Conservation (phyloP, 495 filamentous ascomycete species). For the Aspergillus indologenus region DNA sequence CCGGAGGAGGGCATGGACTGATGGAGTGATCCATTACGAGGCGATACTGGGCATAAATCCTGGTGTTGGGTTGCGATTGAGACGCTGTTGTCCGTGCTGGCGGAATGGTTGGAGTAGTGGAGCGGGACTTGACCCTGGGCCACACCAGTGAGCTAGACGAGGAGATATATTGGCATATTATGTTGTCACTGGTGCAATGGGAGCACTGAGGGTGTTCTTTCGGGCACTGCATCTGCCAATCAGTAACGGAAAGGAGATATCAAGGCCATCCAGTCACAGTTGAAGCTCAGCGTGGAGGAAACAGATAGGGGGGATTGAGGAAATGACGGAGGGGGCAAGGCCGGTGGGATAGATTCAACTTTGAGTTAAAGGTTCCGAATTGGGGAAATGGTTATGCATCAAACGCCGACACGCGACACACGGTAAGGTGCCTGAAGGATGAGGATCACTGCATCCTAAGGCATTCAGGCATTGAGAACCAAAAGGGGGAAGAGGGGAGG, state of each 20-base stretch:
- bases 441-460: neutral
- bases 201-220: slow-evolving; percentile 23
- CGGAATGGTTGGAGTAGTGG: slow-evolving; percentile 18
- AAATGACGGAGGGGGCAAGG: too few relatives aligned
- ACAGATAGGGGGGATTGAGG: too few relatives aligned
- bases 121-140: slow-evolving; percentile 21
- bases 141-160: slow-evolving; percentile 27
- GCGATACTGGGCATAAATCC: slow-evolving; percentile 10
- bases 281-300: neutral
- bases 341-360: too few relatives aligned
- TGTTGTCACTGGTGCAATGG: slow-evolving; percentile 35
- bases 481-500: neutral
- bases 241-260: slow-evolving; percentile 6
- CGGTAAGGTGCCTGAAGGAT: neutral
- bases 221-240: slow-evolving; percentile 18
- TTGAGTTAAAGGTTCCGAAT: neutral
- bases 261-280: neutral
- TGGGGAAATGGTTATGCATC: too few relatives aligned
- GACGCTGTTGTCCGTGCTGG: slow-evolving; percentile 13
- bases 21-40: slow-evolving; percentile 13
- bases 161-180: slow-evolving; percentile 30
- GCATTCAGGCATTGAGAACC: slow-evolving; percentile 1
- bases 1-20: neutral
- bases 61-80: slow-evolving; percentile 10
- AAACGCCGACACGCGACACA: neutral